Conservation (phyloP, 768 basidiomycete species). For the Leccinum truebloodii region DNA sequence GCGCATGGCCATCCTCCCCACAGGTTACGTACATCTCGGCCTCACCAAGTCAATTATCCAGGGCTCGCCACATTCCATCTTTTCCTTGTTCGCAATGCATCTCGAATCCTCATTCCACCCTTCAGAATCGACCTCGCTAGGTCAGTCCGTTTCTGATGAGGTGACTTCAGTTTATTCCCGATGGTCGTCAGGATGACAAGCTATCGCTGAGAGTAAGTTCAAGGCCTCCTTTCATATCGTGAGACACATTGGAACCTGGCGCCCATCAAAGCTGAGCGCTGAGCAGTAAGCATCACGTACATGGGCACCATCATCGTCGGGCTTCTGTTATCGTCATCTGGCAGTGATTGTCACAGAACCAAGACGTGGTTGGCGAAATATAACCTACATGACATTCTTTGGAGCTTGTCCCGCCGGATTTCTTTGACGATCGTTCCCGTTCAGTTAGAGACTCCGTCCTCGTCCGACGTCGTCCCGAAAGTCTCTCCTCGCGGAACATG, state of each 20-base stretch:
- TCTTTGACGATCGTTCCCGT: neutral
- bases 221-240: neutral
- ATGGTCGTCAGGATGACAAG: too few relatives aligned
- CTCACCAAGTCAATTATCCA: too few relatives aligned
- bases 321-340: neutral
- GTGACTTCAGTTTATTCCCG: neutral
- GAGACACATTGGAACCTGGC: too few relatives aligned
- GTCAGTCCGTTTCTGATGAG: too few relatives aligned
- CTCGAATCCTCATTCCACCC: neutral
- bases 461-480: neutral
- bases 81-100: neutral
- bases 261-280: too few relatives aligned
- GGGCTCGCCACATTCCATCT: neutral
- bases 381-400: neutral
- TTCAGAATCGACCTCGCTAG: neutral
- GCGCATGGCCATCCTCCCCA: too few relatives aligned
- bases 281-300: neutral
- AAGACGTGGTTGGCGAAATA: too few relatives aligned
- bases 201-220: neutral
- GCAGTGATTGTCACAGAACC: neutral
- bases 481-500: too few relatives aligned
- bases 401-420: neutral
- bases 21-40: too few relatives aligned
- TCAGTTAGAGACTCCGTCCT: neutral
- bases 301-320: neutral